phyloP scores from a whole-genome alignment of 306 rosid genomes.

The Quercus mongolica region DNA sequence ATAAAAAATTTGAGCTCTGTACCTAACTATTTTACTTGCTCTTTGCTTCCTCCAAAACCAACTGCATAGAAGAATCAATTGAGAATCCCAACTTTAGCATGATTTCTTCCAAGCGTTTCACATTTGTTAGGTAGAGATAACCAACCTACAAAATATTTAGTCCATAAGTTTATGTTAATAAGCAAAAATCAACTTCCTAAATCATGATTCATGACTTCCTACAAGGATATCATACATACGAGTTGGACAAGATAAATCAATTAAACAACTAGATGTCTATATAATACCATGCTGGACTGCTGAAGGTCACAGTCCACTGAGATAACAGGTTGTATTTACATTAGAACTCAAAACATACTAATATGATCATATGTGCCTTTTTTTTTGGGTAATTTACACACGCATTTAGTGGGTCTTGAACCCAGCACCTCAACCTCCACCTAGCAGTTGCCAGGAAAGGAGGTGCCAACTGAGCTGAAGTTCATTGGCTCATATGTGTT shows the following conservation, averaged over 20 bases:
- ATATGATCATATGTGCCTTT: neutral
- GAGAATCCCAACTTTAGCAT: constrained; percentile 82
- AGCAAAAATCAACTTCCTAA: constrained; percentile 10
- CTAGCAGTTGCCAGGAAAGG: no score
- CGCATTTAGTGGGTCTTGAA: no score
- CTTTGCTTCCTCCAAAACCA: constrained; percentile 48
- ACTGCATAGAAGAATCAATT: constrained; percentile 54
- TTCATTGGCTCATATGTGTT: no score
- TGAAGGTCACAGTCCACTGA: neutral
- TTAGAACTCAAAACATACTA: neutral
- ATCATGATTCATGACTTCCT: neutral
- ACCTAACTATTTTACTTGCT: constrained; percentile 38
- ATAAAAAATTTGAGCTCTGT: neutral
- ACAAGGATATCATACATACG: constrained; percentile 1
- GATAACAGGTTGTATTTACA: neutral
- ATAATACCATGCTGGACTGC: constrained; percentile 11
- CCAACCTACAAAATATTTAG: constrained; percentile 58
- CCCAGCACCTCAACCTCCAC: no score
- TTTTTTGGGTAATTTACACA: neutral
- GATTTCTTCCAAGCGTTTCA: constrained; percentile 73
- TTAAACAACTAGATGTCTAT: constrained; percentile 3
- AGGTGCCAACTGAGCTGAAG: no score
- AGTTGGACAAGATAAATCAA: neutral
- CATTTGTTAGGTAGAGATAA: constrained; percentile 72
- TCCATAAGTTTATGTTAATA: constrained; percentile 28